A percentile compares a stretch with the other conserved stretches of the same genome.
phyloP scores from a whole-genome alignment of 306 rosid species.

The Arachis hypogaea region DNA sequence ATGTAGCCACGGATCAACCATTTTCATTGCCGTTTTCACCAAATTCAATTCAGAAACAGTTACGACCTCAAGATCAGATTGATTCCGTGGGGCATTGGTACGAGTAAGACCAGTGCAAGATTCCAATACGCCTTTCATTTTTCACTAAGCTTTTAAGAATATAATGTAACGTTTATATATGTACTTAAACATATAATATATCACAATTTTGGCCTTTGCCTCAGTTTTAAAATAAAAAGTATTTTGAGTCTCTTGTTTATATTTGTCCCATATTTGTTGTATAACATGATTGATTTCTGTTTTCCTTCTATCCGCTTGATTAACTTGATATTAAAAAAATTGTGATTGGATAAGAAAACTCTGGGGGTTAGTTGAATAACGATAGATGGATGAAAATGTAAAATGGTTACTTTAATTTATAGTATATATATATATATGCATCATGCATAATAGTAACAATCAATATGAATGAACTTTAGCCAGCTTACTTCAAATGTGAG shows the following conservation, averaged over 20 bases:
- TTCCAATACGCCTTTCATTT: slow-evolving; percentile 1
- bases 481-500: no score
- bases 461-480: no score
- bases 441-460: no score
- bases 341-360: no score
- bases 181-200: no score
- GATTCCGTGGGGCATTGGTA: slow-evolving; percentile 58
- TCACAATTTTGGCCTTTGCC: neutral
- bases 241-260: neutral
- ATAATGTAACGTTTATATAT: slow-evolving; percentile 21
- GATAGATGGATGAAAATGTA: no score
- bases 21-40: slow-evolving; percentile 60
- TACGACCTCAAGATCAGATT: slow-evolving; percentile 62
- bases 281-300: no score
- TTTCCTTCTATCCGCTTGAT: no score
- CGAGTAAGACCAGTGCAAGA: slow-evolving; percentile 36
- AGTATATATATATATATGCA: no score
- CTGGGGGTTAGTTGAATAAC: no score
- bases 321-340: no score
- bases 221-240: slow-evolving; percentile 6
- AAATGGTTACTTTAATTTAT: no score
- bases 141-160: slow-evolving; percentile 16
- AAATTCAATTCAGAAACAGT: slow-evolving; percentile 60
- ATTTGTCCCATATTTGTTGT: neutral
- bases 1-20: slow-evolving; percentile 54